Evolutionary conservation across 139 green algal genomes (phyloP), one percentile per base, ranked within the genome.

Genomic region (Coelastrella sp.): DNA sequence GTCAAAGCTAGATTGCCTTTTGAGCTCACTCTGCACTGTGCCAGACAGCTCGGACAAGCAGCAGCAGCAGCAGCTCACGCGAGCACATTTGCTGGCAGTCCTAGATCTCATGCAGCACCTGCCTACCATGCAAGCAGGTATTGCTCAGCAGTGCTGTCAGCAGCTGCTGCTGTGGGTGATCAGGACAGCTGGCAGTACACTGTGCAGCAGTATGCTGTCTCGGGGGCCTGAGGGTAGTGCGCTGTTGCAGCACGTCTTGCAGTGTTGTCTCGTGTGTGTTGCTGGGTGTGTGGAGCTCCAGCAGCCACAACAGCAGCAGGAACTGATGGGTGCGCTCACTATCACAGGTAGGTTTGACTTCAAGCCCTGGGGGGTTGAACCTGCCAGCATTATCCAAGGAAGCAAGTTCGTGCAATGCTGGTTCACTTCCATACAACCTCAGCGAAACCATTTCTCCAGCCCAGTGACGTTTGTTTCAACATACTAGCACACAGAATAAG

Each of bases 91-190:
- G 68, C 68, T 81, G 19, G 20, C 63, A 10, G 49, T 81, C 15
- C 49, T 88, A 24, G 84, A 88, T 57, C 17, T 81, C 68, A 81
- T 88, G 84, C 84, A 88, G 68, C 68, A 82, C 65, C 20, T 88
- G 22, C 84, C 66, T 7, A 81, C 35, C 68, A 75, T 88, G 49
- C 68, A 22, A 15, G 66, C 49, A 15, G 84, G 66, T 20, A 11
- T 81, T 7, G n/a, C 81, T 9, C 49, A 66, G 6, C 49, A 25
- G 5, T 73, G 10, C 6, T 68, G 65, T 49, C 22, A 60, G 65
- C 74, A 80, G 49, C 66, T 88, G 14, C 4, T 88, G 49, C 7
- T 58, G 27, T 81, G 84, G 68, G 84, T 57, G 14, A 7, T 88
- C 7, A 17, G 25, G 8, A 82, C 68, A 27, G 35, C 68, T 25